A percentile compares a stretch with the other conserved stretches of the same genome.
phyloP scores from a whole-genome alignment of 1,139 yeast genomes.

The Spencermartinsiella ligniputridi region DNA sequence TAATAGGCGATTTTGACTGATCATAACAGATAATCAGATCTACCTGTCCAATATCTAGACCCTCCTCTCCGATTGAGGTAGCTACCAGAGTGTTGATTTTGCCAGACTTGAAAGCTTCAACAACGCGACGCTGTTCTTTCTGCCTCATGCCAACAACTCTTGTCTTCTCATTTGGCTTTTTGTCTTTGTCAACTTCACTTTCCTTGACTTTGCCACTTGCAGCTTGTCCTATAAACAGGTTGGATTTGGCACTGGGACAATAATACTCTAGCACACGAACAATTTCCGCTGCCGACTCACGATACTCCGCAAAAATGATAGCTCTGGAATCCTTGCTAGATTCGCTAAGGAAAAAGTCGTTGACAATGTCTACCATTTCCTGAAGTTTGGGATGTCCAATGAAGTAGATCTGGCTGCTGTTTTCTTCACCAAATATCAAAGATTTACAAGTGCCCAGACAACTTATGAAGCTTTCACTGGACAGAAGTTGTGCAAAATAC shows the following conservation, averaged over 20 bases:
- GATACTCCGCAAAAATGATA: conserved; percentile 78
- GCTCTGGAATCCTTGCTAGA: conserved; percentile 53
- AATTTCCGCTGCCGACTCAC: conserved; percentile 88
- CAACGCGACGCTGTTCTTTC: conserved; percentile 49
- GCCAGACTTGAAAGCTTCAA: conserved; percentile 68
- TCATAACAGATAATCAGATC: conserved; percentile 91
- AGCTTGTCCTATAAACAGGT: conserved; percentile 84
- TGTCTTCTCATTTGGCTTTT: conserved; percentile 14
- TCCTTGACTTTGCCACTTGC: conserved; percentile 16
- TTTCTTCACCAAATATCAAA: conserved; percentile 27
- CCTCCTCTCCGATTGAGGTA: conserved; percentile 98
- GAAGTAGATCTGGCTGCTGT: conserved; percentile 36
- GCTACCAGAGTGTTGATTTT: conserved; percentile 78
- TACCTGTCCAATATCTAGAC: conserved; percentile 96
- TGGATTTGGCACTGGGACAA: conserved; percentile 54
- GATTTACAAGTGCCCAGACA: conserved; percentile 46
- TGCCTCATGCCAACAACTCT: conserved; percentile 37
- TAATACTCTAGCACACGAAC: conserved; percentile 58
- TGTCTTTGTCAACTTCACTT: conserved; percentile 20
- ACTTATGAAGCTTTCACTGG: conserved; percentile 44
- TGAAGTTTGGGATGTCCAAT: conserved; percentile 77
- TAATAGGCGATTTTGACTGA: conserved; percentile 88
- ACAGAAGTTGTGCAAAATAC: conserved; percentile 40
- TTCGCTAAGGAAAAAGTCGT: conserved; percentile 44
- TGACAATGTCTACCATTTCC: conserved; percentile 53